Conservation (phyloP, 169 alveolate genomes). For the Plasmodium adleri region DNA sequence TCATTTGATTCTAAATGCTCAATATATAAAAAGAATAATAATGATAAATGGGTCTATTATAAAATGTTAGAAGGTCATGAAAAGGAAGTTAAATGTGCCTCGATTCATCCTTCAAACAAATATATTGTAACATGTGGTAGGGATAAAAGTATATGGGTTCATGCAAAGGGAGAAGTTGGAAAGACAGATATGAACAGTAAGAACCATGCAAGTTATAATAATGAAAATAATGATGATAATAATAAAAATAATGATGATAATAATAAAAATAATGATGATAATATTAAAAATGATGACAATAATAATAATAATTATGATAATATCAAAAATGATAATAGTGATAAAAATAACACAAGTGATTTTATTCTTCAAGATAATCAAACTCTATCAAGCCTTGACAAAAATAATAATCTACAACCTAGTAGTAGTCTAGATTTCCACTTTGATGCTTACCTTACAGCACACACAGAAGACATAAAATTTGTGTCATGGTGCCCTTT, state of each 20-base stretch:
- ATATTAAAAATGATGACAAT: not conserved
- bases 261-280: not conserved
- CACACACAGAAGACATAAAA: conserved; percentile 62
- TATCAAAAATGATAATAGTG: not conserved
- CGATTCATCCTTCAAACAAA: conserved; percentile 79
- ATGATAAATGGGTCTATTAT: conserved; percentile 79
- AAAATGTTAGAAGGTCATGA: conserved; percentile 85
- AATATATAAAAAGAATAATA: conserved; percentile 33
- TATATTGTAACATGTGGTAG: conserved; percentile 86
- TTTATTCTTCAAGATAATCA: not conserved
- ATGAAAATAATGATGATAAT: not conserved
- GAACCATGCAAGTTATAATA: not conserved
- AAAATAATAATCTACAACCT: not conserved
- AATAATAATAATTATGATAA: not conserved
- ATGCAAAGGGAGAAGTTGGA: conserved; percentile 36
- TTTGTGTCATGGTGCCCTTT: conserved; percentile 66
- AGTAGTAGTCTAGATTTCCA: conserved; percentile 21
- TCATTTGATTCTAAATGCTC: conserved; percentile 85
- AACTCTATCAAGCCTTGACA: not conserved
- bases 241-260: not conserved
- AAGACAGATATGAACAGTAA: not conserved
- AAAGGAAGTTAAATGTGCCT: conserved; percentile 85
- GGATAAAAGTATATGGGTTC: conserved; percentile 85
- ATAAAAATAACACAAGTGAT: not conserved
- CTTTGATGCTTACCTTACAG: conserved; percentile 61